Base-by-base conservation (phyloP, 768 basidiomycete species). In the Tephrocybe sp. region DNA sequence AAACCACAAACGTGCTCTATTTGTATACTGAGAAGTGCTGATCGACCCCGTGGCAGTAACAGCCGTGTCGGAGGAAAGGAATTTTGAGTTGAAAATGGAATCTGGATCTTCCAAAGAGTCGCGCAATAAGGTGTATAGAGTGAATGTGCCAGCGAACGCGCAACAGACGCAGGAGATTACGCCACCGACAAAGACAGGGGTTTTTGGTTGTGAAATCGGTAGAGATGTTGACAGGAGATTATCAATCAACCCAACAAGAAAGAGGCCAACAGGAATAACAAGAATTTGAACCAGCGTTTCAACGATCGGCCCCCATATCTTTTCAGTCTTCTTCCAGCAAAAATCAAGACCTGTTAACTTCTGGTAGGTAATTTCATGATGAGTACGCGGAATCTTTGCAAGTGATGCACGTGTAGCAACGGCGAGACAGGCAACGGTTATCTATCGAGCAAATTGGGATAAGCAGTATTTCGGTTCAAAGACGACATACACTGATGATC, bases 401-500 rank as follows among this genome's bases (percentile, higher is more conserved):
- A 61, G 50, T 26, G 33, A 59, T 3, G 45, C 46, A 15, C 58
- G 45, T 1, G 56, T 48, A 58, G n/a, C n/a, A n/a, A n/a, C n/a
- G n/a, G n/a, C n/a, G n/a, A n/a, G n/a, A n/a, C n/a, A n/a, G n/a
- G n/a, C 60, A 24, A 56, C 32, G 4, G 45, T 57, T 0, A 61
- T 45, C 60, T 61, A 32, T 30, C 8, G 17, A 3, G 4, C 15
- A 15, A 14, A 44, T n/a, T 15, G n/a, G 15, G 5, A 9, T 17
- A 12, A n/a, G n/a, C 1, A 43, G 18, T n/a, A 12, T 36, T 7
- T 36, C 21, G 36, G 7, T 36, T 3, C 24, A 23, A 11, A 17
- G n/a, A 14, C 23, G 4, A 50, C 58, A 4, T 50, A 57, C 58
- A 39, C 58, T 59, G 58, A 57, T n/a, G n/a, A n/a, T n/a, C n/a